Base-by-base conservation (phyloP, 1,284 basidiomycete species). In the Inonotus obliquus region DNA sequence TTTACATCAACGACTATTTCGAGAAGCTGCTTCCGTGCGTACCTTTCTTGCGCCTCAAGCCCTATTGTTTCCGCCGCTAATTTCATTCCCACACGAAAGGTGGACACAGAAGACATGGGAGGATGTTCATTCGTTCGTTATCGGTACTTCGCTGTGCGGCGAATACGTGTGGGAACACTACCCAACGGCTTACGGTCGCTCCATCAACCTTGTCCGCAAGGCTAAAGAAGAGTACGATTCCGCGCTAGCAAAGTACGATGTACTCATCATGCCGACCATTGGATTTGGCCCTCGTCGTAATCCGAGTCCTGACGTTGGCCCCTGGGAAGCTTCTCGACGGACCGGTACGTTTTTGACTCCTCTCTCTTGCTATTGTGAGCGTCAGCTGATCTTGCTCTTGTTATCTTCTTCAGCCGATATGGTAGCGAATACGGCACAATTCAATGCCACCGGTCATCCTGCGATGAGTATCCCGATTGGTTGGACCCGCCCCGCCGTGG, bases 221-320 rank as follows among this genome's bases (percentile, higher is more conserved):
- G 70, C 80, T 17, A 67, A 71, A 10, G 72, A 76, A 56, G 74
- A 75, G 4, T 80, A 80, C 67, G 70, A 79, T 59, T 65, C 62
- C 1, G 70, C 72, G 10, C 66, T 81, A 4, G 65, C 69, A 6
- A 64, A 72, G 13, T 76, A 74, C 62, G 77, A 80, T 62, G 70
- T 80, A 4, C 67, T 82, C 7, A 66, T 79, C 47, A 78, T 78
- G 70, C 80, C 80, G 6, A 81, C 79, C 1, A 69, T 74, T 9
- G 73, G 73, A 62, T 72, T 55, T 25, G 54, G 54, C 11, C 37
- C 54, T 7, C 37, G 54, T 13, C 37, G 54, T 39, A 29, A 55
- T 23, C 54, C 54, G 1, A 55, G 25, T 2, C 14, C 41, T 9
- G 13, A 27, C 14, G 11, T 25, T 11, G 54, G 37, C 4, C 54